Evolutionary conservation across 352 stramenopile genomes (phyloP).

Genomic region (Phytophthora hybrid): DNA sequence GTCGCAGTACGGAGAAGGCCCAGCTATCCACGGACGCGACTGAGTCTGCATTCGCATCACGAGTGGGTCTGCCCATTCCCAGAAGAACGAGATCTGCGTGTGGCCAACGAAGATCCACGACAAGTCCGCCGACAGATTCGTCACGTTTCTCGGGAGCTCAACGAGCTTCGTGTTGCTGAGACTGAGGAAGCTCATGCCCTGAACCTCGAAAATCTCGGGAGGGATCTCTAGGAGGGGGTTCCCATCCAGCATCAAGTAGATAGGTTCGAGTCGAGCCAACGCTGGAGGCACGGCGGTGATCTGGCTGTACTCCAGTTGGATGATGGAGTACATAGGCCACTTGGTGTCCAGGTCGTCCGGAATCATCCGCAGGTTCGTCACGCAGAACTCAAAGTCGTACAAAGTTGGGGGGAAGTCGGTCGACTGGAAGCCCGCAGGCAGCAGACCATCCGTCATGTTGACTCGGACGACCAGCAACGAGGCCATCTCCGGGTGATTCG

Average conservation of each 20-base stretch:
- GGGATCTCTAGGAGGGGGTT: constrained; percentile 37
- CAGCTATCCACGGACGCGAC: constrained; percentile 8
- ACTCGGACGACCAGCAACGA: not conserved
- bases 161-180: constrained; percentile 22
- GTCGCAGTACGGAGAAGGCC: constrained; percentile 18
- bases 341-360: constrained; percentile 11
- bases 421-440: not conserved
- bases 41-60: constrained; percentile 17
- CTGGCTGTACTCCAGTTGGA: constrained; percentile 33
- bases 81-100: constrained; percentile 24
- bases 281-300: constrained; percentile 18
- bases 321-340: constrained; percentile 29
- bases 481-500: not conserved
- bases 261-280: constrained; percentile 20
- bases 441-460: constrained; percentile 1
- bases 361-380: not conserved
- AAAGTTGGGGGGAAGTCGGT: not conserved
- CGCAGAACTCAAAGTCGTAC: constrained; percentile 1
- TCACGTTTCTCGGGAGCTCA: constrained; percentile 27
- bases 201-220: constrained; percentile 19
- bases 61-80: constrained; percentile 28
- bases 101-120: constrained; percentile 4
- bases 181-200: constrained; percentile 19
- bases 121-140: constrained; percentile 3
- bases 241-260: constrained; percentile 34